Evolutionary conservation across 192 early-diverging fungal species (phyloP), one percentile per base, ranked within the genome.

Genomic region (Rhizophagus sp.): DNA sequence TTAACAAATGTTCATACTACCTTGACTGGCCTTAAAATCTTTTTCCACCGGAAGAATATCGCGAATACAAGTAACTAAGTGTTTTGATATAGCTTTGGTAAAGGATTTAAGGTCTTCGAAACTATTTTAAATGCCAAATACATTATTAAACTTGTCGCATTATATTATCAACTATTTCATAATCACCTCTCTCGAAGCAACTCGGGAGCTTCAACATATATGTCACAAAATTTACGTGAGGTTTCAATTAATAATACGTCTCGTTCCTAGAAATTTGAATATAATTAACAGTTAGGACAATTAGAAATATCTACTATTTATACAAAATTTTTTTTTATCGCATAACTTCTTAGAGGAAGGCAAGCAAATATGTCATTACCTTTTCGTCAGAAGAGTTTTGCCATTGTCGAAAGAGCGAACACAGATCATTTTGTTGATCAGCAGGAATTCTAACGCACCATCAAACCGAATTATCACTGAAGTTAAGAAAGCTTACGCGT

Each of bases 171-270:
- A 12, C 7, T 17, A 22, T 70, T 50, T 50, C 12, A 33, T 49
- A 36, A 25, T 39, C 39, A 77, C 67, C 74, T 77, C 17, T 81
- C 66, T 69, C 13, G 24, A 36, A 74, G 41, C 19, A 75, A n/a
- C 34, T 77, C 73, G 4, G 74, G 64, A 68, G 30, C 7, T 61
- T 81, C 73, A 52, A 52, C 82, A 66, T 82, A 84, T n/a, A 79
- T 36, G 33, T 80, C 81, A 71, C 69, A 82, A 78, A 84, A 82
- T 57, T 78, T 78, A 1, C 81, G 82, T 4, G 84, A 69, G 61
- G 80, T 72, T 78, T 66, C 36, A 7, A 44, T 57, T 25, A 82
- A 47, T 24, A 87, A 80, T 17, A 79, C 13, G 15, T 77, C 65
- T 15, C 77, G 75, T 76, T 85, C 84, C 86, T 87, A 79, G 13